Percentiles rank a stretch among this genome's conserved stretches.
Evolutionary conservation across 768 basidiomycete species (phyloP).

Genomic region (Tephrocybe sp.): DNA sequence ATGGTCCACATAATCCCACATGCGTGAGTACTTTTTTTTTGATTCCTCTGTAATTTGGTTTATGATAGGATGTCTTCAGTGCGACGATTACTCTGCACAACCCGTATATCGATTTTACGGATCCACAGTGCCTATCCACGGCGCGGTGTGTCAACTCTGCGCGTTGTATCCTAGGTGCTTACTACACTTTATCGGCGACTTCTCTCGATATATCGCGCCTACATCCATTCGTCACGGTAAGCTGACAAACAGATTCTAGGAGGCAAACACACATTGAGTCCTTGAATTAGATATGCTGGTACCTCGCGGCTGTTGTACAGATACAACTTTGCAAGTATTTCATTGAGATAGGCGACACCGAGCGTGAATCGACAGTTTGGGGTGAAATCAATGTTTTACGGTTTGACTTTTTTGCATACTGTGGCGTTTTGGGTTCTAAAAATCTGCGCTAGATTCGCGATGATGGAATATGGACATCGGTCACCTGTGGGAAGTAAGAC

Average conservation of each 20-base stretch:
- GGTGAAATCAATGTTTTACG: conserved; percentile 83
- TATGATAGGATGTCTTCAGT: conserved; percentile 33
- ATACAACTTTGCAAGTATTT: conserved; percentile 84
- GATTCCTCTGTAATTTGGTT: conserved; percentile 11
- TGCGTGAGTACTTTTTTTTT: conserved; percentile 53
- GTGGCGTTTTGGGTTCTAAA: not conserved
- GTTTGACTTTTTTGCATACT: conserved; percentile 32
- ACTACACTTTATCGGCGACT: conserved; percentile 76
- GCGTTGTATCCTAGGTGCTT: conserved; percentile 68
- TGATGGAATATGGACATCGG: conserved; percentile 75
- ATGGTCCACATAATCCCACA: conserved; percentile 86
- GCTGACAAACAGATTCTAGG: conserved; percentile 22
- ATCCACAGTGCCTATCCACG: conserved; percentile 64
- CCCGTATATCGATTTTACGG: conserved; percentile 73
- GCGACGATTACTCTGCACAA: conserved; percentile 87
- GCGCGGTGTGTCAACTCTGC: conserved; percentile 74
- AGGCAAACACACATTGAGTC: not conserved
- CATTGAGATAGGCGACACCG: conserved; percentile 76
- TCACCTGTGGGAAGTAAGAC: conserved; percentile 82
- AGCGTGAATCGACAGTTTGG: conserved; percentile 77
- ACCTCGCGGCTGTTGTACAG: conserved; percentile 83
- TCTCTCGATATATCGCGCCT: conserved; percentile 77
- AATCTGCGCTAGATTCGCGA: conserved; percentile 60
- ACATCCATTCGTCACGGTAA: conserved; percentile 79
- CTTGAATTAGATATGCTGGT: conserved; percentile 75